Base-by-base conservation (phyloP, 306 rosid genomes). In the Pachyrhizus erosus region DNA sequence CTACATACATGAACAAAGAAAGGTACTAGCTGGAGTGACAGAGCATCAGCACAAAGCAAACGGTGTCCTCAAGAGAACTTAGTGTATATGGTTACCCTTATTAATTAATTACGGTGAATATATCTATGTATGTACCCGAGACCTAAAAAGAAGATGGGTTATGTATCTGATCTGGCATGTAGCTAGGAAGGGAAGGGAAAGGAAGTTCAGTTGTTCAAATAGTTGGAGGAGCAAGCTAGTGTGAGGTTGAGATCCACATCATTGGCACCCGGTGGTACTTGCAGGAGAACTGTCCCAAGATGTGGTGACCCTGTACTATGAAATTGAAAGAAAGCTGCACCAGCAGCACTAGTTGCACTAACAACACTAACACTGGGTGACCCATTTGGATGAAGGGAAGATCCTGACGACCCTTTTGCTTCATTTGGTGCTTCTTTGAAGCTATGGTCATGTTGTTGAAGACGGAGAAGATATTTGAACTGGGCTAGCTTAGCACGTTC, bases 241-340 rank as follows among this genome's bases (percentile, higher is more conserved):
- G 5, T 39, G 73, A 68, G 73, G 52, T 68, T 68, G 73, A 68
- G 73, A 68, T 68, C 73, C 73, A 67, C 51, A 12, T 37, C 2
- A 20, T 67, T 2, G 10, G 1, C 24, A 34, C 8, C 5, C 1
- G 46, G 3, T 33, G 70, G 70, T 14, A 64, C 43, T 64, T 64
- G 70, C 9, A 17, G 24, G 15, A 57, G 64, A 31, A 57, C 5
- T 9, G 61, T 54, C 0, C 15, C 64, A 48, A 43, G 49, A 12
- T 54, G 29, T 57, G 64, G 5, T 57, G 64, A 57, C 5, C 15
- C 37, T 33, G 71, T 48, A 66, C 70, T n/a, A 64, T 7, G 70
- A 64, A 33, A 65, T 34, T 34, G 46, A 65, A 17, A n/a, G 5
- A 9, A 33, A 66, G 46, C 15, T 31, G 69, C 42, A 54, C 8